Percentiles rank a stretch among this genome's conserved stretches.
Evolutionary conservation across 140 eudicot genomes (phyloP).

Genomic region (Senecio squalidus): DNA sequence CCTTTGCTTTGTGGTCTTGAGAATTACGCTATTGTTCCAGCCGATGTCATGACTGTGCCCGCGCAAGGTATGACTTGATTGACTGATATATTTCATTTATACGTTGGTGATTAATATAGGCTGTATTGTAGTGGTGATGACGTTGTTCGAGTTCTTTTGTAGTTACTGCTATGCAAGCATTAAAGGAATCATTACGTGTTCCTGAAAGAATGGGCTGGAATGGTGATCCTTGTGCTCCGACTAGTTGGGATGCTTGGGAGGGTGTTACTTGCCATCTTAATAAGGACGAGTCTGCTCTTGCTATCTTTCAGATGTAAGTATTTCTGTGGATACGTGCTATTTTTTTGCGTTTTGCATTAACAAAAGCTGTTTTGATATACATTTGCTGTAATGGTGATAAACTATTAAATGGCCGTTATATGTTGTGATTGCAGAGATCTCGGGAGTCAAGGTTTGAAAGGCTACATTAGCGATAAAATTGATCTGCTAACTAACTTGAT

Average conservation of each 20-base stretch:
- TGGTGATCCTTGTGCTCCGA: conserved; percentile 99
- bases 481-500: conserved; percentile 75
- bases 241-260: conserved; percentile 99
- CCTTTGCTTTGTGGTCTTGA: conserved; percentile 86
- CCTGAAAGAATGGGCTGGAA: conserved; percentile 99
- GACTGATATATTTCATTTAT: not conserved
- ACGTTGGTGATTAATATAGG: not conserved
- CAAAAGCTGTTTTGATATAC: not conserved
- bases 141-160: conserved; percentile 16
- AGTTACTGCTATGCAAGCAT: conserved; percentile 82
- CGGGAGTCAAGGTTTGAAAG: conserved; percentile 95
- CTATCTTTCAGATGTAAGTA: conserved; percentile 76
- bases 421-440: conserved; percentile 61
- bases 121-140: not conserved
- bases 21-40: conserved; percentile 90
- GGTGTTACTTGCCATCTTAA: conserved; percentile 79
- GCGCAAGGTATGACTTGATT: conserved; percentile 59
- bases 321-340: not conserved
- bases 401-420: not conserved
- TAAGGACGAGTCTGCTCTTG: conserved; percentile 67
- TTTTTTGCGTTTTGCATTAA: not conserved
- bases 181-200: conserved; percentile 79
- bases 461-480: conserved; percentile 79
- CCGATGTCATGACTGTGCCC: conserved; percentile 77
- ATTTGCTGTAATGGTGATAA: too few relatives aligned